Base-by-base conservation (phyloP, 306 rosid genomes). In the Acacia acuminata region DNA sequence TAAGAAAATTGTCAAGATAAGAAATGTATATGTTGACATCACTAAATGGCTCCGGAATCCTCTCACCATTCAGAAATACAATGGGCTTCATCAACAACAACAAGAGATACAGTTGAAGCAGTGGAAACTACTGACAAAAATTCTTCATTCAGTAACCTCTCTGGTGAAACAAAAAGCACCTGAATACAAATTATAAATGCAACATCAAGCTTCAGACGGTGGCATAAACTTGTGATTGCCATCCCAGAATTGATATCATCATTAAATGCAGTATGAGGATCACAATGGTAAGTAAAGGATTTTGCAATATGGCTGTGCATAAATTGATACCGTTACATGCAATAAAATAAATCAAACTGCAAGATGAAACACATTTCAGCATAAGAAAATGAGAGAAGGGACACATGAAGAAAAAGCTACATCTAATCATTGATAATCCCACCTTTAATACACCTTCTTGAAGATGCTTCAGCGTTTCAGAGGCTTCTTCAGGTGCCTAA, bases 131-230 rank as follows among this genome's bases (percentile, higher is more conserved):
- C 85, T 71, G 97, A 89, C 79, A 90, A 74, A 84, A 96, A 96
- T 67, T 91, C 92, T 14, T 86, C 88, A 80, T 96, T 96, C 87
- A 93, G 84, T 81, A 96, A 91, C 85, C 99, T 92, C 87, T 95
- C 97, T 16, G 99, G 98, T 40, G 99, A 93, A 80, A 96, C 96
- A 84, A 90, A 92, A 86, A 93, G 98, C 84, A 96, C 96, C 98
- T 96, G 84, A 48, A 75, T 36, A 75, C 77, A 73, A 81, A 86
- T 82, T 48, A 44, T 78, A 87, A 69, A 76, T 50, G 27, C 63
- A 75, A 77, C 56, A 76, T 63, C 68, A 76, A 73, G 75, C 55
- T 76, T 58, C 47, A 69, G 56, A 73, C 38, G 66, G 79, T 65
- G 25, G 45, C 51, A 48, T 12, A 58, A 42, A 24, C 70, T 56